Evolutionary conservation across 441 rosid species (phyloP).

Genomic region (Manihot esculenta): DNA sequence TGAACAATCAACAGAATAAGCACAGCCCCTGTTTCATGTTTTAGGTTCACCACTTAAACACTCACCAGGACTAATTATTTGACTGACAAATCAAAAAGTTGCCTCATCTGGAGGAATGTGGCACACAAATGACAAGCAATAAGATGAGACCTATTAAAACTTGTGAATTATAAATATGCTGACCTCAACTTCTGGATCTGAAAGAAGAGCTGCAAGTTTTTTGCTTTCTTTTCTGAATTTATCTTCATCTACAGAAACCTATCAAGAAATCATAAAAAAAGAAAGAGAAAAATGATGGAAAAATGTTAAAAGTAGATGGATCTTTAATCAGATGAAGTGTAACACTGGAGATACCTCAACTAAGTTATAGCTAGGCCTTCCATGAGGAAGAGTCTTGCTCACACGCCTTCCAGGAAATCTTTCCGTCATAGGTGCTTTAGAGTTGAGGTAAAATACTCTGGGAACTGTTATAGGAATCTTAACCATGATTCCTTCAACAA

Average conservation of each 20-base stretch:
- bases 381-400: conserved; percentile 89
- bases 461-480: conserved; percentile 84
- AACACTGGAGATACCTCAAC: conserved; percentile 62
- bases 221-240: conserved; percentile 71
- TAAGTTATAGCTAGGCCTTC: conserved; percentile 67
- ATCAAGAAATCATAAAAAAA: conserved; percentile 15
- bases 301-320: conserved; percentile 18
- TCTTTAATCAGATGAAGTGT: conserved; percentile 17
- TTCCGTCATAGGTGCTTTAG: conserved; percentile 61
- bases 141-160: neutral
- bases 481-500: conserved; percentile 91
- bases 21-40: neutral
- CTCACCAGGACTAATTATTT: neutral
- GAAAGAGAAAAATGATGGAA: conserved; percentile 13
- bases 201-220: conserved; percentile 84
- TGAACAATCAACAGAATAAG: neutral
- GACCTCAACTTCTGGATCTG: conserved; percentile 98
- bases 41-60: neutral
- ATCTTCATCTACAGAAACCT: conserved; percentile 73
- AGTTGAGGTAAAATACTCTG: conserved; percentile 81
- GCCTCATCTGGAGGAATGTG: neutral
- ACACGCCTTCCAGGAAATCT: conserved; percentile 84
- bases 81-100: neutral
- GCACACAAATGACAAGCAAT: neutral
- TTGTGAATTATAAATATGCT: conserved; percentile 24